Evolutionary conservation across 345 rosid species (phyloP).

Genomic region (Zanthoxylum bungeanum): DNA sequence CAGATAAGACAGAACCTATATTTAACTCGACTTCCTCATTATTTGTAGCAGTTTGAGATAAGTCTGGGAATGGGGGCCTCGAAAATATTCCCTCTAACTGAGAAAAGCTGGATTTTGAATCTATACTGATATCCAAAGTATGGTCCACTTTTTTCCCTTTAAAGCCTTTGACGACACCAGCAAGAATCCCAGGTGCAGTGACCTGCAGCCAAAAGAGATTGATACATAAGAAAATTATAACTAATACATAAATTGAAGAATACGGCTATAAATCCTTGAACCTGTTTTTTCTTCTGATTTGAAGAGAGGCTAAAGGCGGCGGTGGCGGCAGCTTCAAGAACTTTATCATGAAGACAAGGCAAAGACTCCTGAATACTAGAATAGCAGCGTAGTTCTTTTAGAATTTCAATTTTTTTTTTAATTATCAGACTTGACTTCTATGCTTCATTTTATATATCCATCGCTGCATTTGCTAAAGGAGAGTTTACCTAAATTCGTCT

Average conservation of each 20-base stretch:
- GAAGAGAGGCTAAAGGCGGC: slow-evolving; percentile 36
- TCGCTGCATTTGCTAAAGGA: background rate
- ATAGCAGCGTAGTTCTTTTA: slow-evolving; percentile 8
- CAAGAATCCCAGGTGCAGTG: slow-evolving; percentile 35
- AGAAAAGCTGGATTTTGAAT: slow-evolving; percentile 24
- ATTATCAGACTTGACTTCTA: background rate
- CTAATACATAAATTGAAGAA: background rate
- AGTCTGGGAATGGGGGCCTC: slow-evolving; percentile 27
- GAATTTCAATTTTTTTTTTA: slow-evolving; percentile 7
- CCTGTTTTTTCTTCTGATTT: slow-evolving; percentile 40
- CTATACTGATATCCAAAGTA: slow-evolving; percentile 13
- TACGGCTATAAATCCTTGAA: slow-evolving; percentile 10
- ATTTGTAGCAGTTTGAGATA: slow-evolving; percentile 18
- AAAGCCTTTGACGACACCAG: slow-evolving; percentile 40
- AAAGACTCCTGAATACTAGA: slow-evolving; percentile 47
- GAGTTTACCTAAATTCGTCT: slow-evolving; percentile 35
- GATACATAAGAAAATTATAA: slow-evolving; percentile 14
- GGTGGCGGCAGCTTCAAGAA: slow-evolving; percentile 43
- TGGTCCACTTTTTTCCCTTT: slow-evolving; percentile 32
- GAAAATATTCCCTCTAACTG: slow-evolving; percentile 39
- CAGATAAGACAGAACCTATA: slow-evolving; percentile 34
- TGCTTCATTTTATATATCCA: background rate
- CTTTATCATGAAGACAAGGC: slow-evolving; percentile 51
- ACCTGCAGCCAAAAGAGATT: slow-evolving; percentile 28
- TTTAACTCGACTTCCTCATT: slow-evolving; percentile 31